Percentiles rank a stretch among this genome's conserved stretches.
These are phyloP conservation scores for Colletotrichum coccodes DNA, from an alignment of 2,329 filamentous ascomycete genomes.

Conservation along the genomic window DNA sequence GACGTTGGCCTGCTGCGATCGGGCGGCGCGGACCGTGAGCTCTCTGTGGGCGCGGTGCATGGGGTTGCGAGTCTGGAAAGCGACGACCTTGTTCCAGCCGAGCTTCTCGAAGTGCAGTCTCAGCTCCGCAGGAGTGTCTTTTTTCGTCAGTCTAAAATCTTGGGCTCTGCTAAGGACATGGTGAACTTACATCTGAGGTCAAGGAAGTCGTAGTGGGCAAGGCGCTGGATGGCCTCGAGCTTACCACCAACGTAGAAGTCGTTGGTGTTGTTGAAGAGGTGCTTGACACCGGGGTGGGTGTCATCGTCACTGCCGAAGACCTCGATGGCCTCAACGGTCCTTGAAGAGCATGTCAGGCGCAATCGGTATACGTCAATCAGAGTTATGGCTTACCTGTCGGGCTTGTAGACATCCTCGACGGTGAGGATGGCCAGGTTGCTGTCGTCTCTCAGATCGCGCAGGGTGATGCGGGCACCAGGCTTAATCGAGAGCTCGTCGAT, in stretches of 20 bases:
- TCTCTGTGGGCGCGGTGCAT: constrained; percentile 99
- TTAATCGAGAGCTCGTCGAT: constrained; percentile 82
- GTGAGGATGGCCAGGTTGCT: constrained; percentile 95
- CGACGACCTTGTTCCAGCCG: constrained; percentile 96
- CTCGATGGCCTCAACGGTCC: constrained; percentile 87
- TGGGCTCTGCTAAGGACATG: too few relatives aligned
- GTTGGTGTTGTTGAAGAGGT: constrained; percentile 82
- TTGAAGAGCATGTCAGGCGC: constrained; percentile 44
- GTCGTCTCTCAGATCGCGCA: constrained; percentile 96
- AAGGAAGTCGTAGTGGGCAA: constrained; percentile 99
- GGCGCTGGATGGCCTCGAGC: constrained; percentile 92
- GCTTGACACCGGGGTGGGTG: constrained; percentile 91
- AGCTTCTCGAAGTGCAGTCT: constrained; percentile 99
- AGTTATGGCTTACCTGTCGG: constrained; percentile 81
- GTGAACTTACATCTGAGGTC: constrained; percentile 83
- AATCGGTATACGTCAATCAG: constrained; percentile 62
- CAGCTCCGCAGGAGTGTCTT: constrained; percentile 92
- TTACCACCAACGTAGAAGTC: constrained; percentile 97
- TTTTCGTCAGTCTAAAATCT: constrained; percentile 29
- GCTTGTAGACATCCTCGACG: constrained; percentile 93
- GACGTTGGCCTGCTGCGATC: constrained; percentile 96
- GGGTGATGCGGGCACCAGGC: constrained; percentile 82
- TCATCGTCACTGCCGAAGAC: constrained; percentile 94
- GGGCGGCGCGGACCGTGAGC: constrained; percentile 95
- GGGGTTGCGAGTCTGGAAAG: constrained; percentile 98